Percentiles rank a stretch among this genome's conserved stretches.
Evolutionary conservation across 164 flowering plant genomes (phyloP).

Genomic region (Malania oleifera): DNA sequence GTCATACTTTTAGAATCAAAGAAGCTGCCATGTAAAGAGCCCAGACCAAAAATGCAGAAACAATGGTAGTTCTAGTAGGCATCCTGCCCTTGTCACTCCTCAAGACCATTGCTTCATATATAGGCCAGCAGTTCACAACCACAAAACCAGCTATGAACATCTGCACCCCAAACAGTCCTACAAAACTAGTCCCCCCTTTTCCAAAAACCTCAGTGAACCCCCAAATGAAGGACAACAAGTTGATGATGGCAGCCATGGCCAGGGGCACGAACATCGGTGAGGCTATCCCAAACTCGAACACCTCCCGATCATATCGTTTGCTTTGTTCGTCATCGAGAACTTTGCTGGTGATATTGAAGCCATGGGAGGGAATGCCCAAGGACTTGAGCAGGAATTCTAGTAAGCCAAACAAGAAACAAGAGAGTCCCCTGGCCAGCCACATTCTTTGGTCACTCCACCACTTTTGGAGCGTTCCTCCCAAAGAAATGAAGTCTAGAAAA

Average conservation of each 20-base stretch:
- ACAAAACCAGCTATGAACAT: constrained; percentile 42
- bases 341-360: constrained; percentile 66
- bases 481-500: constrained; percentile 30
- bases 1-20: not conserved
- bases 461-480: constrained; percentile 26
- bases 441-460: constrained; percentile 86
- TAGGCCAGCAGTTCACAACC: constrained; percentile 46
- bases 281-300: constrained; percentile 58
- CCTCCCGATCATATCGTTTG: constrained; percentile 50
- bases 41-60: constrained; percentile 23
- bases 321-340: constrained; percentile 40
- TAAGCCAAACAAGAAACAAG: constrained; percentile 40
- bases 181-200: constrained; percentile 10
- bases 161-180: constrained; percentile 23
- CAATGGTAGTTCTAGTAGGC: constrained; percentile 23
- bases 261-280: constrained; percentile 68
- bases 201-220: constrained; percentile 17
- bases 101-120: constrained; percentile 60
- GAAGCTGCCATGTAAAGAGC: constrained; percentile 4
- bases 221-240: constrained; percentile 32
- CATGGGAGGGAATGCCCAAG: constrained; percentile 35
- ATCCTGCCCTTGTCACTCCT: constrained; percentile 56
- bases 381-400: constrained; percentile 32
- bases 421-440: constrained; percentile 63
- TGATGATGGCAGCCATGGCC: constrained; percentile 42